These are phyloP conservation scores for Penicillium longicatenatum DNA, from an alignment of 495 filamentous ascomycete genomes.

Conservation along the genomic window DNA sequence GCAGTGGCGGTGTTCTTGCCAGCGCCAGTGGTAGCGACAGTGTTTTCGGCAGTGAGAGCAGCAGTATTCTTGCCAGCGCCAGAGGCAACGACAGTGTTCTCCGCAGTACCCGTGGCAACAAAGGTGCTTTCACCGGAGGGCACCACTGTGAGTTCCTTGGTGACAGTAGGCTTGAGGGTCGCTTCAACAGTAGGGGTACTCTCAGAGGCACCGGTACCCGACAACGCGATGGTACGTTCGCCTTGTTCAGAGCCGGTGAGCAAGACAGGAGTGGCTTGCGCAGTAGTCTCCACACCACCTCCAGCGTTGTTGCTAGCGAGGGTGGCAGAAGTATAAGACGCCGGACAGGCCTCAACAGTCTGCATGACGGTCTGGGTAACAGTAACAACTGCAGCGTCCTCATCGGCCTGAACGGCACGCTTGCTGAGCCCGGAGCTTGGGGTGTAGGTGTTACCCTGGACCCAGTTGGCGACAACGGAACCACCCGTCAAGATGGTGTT, in stretches of 20 bases:
- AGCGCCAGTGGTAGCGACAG: constrained; percentile 4
- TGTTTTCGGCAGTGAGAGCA: background rate
- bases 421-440: constrained; percentile 31
- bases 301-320: constrained; percentile 13
- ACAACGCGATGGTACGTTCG: constrained; percentile 4
- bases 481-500: constrained; percentile 69
- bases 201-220: background rate
- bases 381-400: constrained; percentile 25
- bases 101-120: background rate
- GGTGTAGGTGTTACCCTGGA: constrained; percentile 73
- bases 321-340: constrained; percentile 6
- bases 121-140: constrained; percentile 2
- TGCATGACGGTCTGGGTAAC: constrained; percentile 31
- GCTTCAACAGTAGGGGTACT: background rate
- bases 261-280: constrained; percentile 7
- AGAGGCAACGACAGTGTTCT: background rate
- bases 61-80: background rate
- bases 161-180: background rate
- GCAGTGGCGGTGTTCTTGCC: background rate
- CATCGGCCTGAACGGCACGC: constrained; percentile 24
- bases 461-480: constrained; percentile 67
- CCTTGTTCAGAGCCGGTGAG: constrained; percentile 3
- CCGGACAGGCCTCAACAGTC: constrained; percentile 23
- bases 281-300: background rate
- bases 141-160: background rate